Base-by-base conservation (phyloP, 176 grass and related monocot genomes). In the Echinochloa phyllopogon region DNA sequence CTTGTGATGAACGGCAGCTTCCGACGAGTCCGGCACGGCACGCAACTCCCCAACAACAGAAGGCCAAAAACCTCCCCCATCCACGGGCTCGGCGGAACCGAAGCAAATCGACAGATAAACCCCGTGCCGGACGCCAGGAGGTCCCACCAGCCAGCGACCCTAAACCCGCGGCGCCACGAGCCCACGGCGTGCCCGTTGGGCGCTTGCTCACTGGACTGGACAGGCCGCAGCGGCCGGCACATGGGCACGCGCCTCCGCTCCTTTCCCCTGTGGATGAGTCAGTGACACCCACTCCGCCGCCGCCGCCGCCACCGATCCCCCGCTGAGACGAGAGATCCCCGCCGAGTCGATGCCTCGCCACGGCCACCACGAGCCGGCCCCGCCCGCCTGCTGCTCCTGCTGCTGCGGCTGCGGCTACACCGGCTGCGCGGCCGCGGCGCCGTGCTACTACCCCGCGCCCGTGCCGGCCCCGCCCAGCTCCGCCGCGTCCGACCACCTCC, bases 401-500 rank as follows among this genome's bases (percentile, higher is more conserved):
- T 44, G 20, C 81, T 53, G 74, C 73, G 49, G 36, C 20, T 38
- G 44, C 36, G 40, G 61, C 40, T 59, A 27, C 83, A 11, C 2
- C 49, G 51, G 16, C 51, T 7, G 72, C 72, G 39, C 61, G n/a
- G 44, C 0, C 74, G 74, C 66, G 8, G 23, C 65, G 21, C 8
- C 80, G 23, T 41, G 29, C 87, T 41, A 36, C 76, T 83, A 11
- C 77, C 44, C 74, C 24, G 56, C 86, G 24, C 53, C 74, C 17
- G 44, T 56, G 24, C 52, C 85, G 63, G 39, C 85, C 23, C 64
- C 45, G 42, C 69, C 78, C 21, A 63, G 37, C 65, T 70, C 37
- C 71, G 73, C 79, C 76, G 78, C 57, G 25, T 86, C 85, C 63
- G 90, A 90, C 70, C 85, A 84, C 8, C 84, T 82, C 43, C 85